Percentiles rank a stretch among this genome's conserved stretches.
Conservation (phyloP, 352 stramenopile genomes). For the Pythium apleroticum region DNA sequence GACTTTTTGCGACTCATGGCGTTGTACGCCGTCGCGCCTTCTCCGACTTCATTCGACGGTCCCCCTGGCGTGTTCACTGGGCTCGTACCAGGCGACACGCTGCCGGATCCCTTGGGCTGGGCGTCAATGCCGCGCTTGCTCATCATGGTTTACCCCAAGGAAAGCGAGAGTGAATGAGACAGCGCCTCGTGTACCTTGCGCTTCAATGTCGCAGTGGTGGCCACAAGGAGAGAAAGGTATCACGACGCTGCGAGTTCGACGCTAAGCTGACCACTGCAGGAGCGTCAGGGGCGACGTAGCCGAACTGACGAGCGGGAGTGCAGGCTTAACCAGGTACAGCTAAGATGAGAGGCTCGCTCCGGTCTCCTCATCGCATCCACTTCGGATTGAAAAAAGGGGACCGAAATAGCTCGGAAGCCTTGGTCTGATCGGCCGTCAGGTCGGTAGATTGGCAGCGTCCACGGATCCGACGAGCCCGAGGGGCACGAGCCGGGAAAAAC, state of each 20-base stretch:
- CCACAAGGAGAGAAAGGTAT: neutral
- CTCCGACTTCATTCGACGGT: constrained; percentile 10
- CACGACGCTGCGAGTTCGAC: neutral
- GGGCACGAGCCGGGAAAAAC: no score
- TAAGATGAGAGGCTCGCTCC: neutral
- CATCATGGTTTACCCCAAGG: neutral
- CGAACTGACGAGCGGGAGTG: neutral
- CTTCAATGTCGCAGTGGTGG: neutral
- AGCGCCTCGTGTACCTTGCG: neutral
- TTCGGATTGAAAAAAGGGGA: neutral
- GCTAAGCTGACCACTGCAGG: neutral
- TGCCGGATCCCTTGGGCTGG: neutral
- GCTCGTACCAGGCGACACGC: constrained; percentile 4
- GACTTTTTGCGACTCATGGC: neutral
- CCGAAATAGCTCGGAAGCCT: neutral
- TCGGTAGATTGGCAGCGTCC: neutral
- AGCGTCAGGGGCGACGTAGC: neutral
- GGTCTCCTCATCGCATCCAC: neutral
- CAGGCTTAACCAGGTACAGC: neutral
- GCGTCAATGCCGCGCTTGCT: neutral
- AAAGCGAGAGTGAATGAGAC: neutral
- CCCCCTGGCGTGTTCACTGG: constrained; percentile 19
- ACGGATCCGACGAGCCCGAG: no score
- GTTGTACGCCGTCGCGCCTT: constrained; percentile 10
- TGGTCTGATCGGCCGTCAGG: neutral